Conservation (phyloP, 164 flowering plant genomes). For the Macadamia integrifolia region DNA sequence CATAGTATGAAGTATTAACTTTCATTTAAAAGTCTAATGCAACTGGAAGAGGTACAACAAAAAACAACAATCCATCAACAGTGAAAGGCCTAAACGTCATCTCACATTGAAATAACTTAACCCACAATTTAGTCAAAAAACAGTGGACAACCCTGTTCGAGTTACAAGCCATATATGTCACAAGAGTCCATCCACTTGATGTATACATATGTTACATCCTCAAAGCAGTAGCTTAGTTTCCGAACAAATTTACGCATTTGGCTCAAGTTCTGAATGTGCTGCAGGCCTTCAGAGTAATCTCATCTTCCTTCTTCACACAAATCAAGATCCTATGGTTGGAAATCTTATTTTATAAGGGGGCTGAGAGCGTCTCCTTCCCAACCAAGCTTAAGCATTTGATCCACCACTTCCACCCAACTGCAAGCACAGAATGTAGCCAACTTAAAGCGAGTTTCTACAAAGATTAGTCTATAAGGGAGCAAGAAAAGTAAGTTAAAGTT, state of each 20-base stretch:
- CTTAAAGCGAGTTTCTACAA: not conserved
- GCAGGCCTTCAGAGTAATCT: not conserved
- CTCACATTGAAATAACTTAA: not conserved
- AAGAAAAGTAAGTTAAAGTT: not conserved
- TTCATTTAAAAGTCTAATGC: too few relatives aligned
- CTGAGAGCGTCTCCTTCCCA: conserved; percentile 96
- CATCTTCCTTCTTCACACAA: not conserved
- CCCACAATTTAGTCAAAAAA: not conserved
- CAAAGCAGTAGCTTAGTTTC: conserved; percentile 6
- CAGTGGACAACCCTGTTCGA: too few relatives aligned
- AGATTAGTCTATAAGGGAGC: not conserved
- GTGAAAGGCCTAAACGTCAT: too few relatives aligned
- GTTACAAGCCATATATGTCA: too few relatives aligned
- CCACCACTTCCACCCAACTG: conserved; percentile 96
- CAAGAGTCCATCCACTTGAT: conserved; percentile 2
- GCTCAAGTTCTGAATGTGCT: conserved; percentile 3
- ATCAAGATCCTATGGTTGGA: conserved; percentile 4
- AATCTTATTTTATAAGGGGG: conserved; percentile 65
- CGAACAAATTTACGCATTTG: conserved; percentile 3
- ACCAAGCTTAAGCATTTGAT: conserved; percentile 97
- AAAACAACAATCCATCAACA: too few relatives aligned
- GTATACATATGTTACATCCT: conserved; percentile 31
- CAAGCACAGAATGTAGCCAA: conserved; percentile 10
- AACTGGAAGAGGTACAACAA: too few relatives aligned
- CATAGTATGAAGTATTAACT: too few relatives aligned